Conservation (phyloP, 768 basidiomycete species). For the Naganishia vaughanmartiniae region DNA sequence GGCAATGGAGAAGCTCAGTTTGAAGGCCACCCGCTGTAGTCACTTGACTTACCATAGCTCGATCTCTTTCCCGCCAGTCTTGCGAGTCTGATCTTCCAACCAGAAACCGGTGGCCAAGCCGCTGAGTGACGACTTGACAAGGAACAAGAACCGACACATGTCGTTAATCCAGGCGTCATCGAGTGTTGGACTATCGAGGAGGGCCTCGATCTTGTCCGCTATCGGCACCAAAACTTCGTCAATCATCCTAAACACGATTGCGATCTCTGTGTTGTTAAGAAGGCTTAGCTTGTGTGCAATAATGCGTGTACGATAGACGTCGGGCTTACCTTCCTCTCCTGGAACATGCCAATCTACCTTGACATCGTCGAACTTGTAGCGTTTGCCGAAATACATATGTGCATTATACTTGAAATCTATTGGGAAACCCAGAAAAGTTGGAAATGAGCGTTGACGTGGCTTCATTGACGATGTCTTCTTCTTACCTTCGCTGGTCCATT, state of each 20-base stretch:
- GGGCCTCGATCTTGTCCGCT: slow-evolving; percentile 59
- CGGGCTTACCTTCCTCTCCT: slow-evolving; percentile 47
- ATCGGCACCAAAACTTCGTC: slow-evolving; percentile 66
- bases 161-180: slow-evolving; percentile 81
- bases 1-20: slow-evolving; percentile 60
- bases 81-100: slow-evolving; percentile 45
- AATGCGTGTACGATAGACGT: not conserved
- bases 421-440: not conserved
- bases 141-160: slow-evolving; percentile 73
- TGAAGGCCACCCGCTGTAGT: not conserved
- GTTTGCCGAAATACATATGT: slow-evolving; percentile 74
- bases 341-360: slow-evolving; percentile 84
- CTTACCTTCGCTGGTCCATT: slow-evolving; percentile 70
- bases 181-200: slow-evolving; percentile 61
- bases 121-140: slow-evolving; percentile 71
- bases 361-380: slow-evolving; percentile 68
- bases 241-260: slow-evolving; percentile 70
- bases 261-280: slow-evolving; percentile 58
- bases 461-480: slow-evolving; percentile 17
- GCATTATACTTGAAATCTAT: slow-evolving; percentile 69
- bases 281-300: not conserved
- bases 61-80: slow-evolving; percentile 60
- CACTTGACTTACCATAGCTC: slow-evolving; percentile 64
- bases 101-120: slow-evolving; percentile 57
- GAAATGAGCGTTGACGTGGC: not conserved